Evolutionary conservation across 2,329 filamentous ascomycete genomes (phyloP), one percentile per base, ranked within the genome.

Genomic region (Talaromyces sp.): DNA sequence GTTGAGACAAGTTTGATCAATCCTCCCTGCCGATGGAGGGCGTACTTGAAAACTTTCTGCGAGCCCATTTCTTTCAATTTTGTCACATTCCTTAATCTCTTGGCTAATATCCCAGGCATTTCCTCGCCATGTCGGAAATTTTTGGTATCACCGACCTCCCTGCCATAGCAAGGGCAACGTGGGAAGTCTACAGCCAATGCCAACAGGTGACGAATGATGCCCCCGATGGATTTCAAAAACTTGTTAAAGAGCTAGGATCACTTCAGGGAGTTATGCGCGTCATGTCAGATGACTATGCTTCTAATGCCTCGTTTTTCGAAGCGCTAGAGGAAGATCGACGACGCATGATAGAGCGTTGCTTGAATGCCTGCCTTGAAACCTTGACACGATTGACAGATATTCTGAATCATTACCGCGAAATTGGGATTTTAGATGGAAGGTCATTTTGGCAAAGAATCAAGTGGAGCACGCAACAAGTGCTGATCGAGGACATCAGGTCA

Each of bases 181-280:
- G 62, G 59, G 65, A 69, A 32, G 43, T 71, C 13, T 63, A 68
- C 46, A 62, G 61, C 33, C 64, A 59, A 43, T 70, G 63, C 46
- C 57, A 63, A 32, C 39, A 59, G 13, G 52, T 68, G 17, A 56
- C 62, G 2, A 58, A 60, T 17, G 63, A 65, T 40, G 65, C 65
- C 4, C 68, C 68, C 1, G 63, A 67, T 35, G 66, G 61, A 3
- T 69, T 70, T 41, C 59, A 58, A 20, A 63, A 59, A 48, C 60
- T 71, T 10, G 58, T 66, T 2, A 63, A 57, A 19, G 65, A 65
- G 17, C 56, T 71, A 13, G 60, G 56, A 9, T 65, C 60, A 3
- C 52, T 70, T n/a, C 65, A 70, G 49, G 61, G 54, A 4, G 58
- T 55, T 4, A 55, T 70, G 13, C 51, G 59, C 22, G 51, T 51